A percentile compares a stretch with the other conserved stretches of the same genome.
phyloP scores from a whole-genome alignment of 768 basidiomycete genomes.

The Lactarius hatsudake region DNA sequence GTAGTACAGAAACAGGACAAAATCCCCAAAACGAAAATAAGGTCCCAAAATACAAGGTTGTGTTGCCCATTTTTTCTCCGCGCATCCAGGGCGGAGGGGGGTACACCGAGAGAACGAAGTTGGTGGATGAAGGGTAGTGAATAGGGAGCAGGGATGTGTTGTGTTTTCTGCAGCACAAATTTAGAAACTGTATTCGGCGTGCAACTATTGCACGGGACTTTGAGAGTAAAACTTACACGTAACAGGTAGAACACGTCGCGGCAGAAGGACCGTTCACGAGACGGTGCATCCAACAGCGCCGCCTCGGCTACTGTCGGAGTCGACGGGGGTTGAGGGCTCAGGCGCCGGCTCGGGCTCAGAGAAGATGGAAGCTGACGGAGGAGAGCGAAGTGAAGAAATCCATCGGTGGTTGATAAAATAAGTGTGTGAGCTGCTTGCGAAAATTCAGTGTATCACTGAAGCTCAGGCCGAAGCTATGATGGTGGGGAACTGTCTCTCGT shows the following conservation, averaged over 20 bases:
- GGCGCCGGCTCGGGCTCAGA: neutral
- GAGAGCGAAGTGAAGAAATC: neutral
- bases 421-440: neutral
- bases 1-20: neutral
- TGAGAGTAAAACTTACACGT: neutral
- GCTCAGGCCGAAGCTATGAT: neutral
- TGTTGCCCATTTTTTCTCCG: neutral
- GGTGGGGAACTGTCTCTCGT: neutral
- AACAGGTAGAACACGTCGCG: neutral
- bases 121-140: neutral
- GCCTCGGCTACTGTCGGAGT: neutral
- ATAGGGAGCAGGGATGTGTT: neutral
- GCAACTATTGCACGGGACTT: neutral
- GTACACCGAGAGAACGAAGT: neutral
- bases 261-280: neutral
- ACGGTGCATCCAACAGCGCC: neutral
- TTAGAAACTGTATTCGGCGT: neutral
- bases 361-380: neutral
- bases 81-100: neutral
- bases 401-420: neutral
- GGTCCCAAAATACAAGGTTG: neutral
- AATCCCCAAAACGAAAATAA: neutral
- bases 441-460: no score
- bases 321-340: slow-evolving; percentile 6
- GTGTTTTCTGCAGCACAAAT: neutral